Percentiles rank a stretch among this genome's conserved stretches.
These are phyloP conservation scores for Bryopsis sp. DNA, from an alignment of 139 green algal species.

Conservation along the genomic window DNA sequence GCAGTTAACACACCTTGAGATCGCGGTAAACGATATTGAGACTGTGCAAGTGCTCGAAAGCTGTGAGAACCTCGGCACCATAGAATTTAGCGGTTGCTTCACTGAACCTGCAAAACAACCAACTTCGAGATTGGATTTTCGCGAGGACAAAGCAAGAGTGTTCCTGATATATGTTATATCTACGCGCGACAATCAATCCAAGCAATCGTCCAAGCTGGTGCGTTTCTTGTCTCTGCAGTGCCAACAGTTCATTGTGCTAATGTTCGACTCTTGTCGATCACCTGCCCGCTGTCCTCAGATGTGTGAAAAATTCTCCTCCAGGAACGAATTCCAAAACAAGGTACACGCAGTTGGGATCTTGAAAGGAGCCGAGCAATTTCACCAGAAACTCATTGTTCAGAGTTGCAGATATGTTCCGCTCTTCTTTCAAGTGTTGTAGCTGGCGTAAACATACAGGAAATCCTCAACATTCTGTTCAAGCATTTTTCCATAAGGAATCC, in stretches of 20 bases:
- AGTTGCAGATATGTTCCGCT: slow-evolving; percentile 46
- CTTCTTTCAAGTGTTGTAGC: slow-evolving; percentile 59
- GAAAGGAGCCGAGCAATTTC: slow-evolving; percentile 47
- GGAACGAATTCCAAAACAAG: slow-evolving; percentile 71
- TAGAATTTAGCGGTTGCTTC: slow-evolving; percentile 55
- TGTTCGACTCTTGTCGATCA: too few relatives aligned
- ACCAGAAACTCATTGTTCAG: slow-evolving; percentile 59
- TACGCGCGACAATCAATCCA: too few relatives aligned
- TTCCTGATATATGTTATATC: too few relatives aligned
- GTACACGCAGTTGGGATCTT: slow-evolving; percentile 62
- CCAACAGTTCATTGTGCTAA: too few relatives aligned
- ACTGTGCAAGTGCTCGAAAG: slow-evolving; percentile 54
- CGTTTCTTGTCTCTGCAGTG: too few relatives aligned
- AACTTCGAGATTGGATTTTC: slow-evolving; percentile 1
- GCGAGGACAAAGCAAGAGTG: too few relatives aligned
- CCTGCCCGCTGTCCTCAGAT: slow-evolving; percentile 30
- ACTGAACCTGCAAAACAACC: slow-evolving; percentile 28
- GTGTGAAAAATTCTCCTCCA: slow-evolving; percentile 70
- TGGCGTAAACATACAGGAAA: slow-evolving; percentile 21
- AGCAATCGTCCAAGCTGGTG: too few relatives aligned
- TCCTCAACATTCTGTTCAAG: too few relatives aligned
- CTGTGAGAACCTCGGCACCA: slow-evolving; percentile 48
- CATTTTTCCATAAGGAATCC: too few relatives aligned
- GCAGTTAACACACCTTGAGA: slow-evolving; percentile 56
- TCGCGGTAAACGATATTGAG: slow-evolving; percentile 55